Evolutionary conservation across 495 filamentous ascomycete species (phyloP).

Genomic region (Niebla homalea): DNA sequence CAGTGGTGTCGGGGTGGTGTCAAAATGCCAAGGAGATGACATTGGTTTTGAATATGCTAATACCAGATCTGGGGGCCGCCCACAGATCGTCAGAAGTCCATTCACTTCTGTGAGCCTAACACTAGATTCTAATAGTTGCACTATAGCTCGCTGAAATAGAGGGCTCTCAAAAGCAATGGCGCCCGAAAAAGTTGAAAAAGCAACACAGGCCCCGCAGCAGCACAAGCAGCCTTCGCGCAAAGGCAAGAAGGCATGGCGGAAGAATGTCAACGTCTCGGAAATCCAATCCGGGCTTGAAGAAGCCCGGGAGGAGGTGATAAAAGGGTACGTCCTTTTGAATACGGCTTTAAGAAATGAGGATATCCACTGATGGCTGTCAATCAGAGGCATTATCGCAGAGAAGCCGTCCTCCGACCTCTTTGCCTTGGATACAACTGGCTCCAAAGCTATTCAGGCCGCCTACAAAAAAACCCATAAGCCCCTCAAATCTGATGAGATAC

Average conservation of each 20-base stretch:
- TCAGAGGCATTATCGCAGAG: constrained; percentile 70
- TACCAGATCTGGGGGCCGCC: too few relatives aligned
- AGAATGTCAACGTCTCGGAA: constrained; percentile 86
- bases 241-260: constrained; percentile 96
- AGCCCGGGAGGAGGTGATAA: constrained; percentile 74
- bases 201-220: constrained; percentile 37
- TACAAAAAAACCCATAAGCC: constrained; percentile 54
- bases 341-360: constrained; percentile 3
- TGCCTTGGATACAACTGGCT: constrained; percentile 62
- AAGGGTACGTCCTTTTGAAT: constrained; percentile 45
- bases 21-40: too few relatives aligned
- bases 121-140: too few relatives aligned
- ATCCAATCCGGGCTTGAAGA: constrained; percentile 71
- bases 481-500: constrained; percentile 81
- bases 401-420: constrained; percentile 71
- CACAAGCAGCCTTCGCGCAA: constrained; percentile 83
- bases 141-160: too few relatives aligned
- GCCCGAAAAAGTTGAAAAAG: neutral
- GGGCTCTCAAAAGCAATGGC: neutral
- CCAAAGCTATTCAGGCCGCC: constrained; percentile 43
- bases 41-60: too few relatives aligned
- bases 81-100: too few relatives aligned
- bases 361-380: constrained; percentile 13
- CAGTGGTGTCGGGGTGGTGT: too few relatives aligned
- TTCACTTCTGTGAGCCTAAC: too few relatives aligned